Base-by-base conservation (phyloP, 2,329 filamentous ascomycete genomes). In the Zelopaecilomyces penicillatus region DNA sequence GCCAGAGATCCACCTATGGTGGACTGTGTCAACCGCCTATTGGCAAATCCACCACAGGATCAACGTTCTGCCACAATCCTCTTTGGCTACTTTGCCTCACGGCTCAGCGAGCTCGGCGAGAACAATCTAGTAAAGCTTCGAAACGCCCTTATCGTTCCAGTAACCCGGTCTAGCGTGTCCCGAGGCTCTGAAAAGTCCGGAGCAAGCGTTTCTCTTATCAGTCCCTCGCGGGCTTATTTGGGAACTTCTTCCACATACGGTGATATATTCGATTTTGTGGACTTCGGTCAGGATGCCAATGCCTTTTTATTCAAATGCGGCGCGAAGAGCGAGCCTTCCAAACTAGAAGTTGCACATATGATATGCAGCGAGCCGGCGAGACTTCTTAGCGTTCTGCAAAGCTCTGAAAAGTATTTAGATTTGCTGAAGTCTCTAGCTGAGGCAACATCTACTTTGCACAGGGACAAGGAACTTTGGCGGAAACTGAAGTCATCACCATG, bases 261-360 rank as follows among this genome's bases (percentile, higher is more conserved):
- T 8, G 86, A 95, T 30, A 94, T 98, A 30, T 95, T 98, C 53
- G 89, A 97, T 60, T 98, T 96, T 64, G 90, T 97, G 10, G 87
- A 97, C 60, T 98, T 96, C 66, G 89, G 91, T 0, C 69, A 75
- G 31, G 82, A 91, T 59, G 91, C 87, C 2, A 97, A 97, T 57
- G 73, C 85, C 0, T 98, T 98, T 57, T 68, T 98, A 12, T 78
- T 89, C 54, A 86, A 87, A 50, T 87, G 90, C 52, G 93, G 93
- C 7, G 91, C 89, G 3, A 96, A 95, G 64, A 82, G 80, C 50
- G 91, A 98, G 63, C 93, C 93, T 4, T 94, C 85, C 3, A 93
- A 87, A 55, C 63, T 78, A 3, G 93, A 98, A 62, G 78, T 98
- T 53, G 91, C 90, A 4, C 75, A 79, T 34, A 80, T 94, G 64